A percentile compares a stretch with the other conserved stretches of the same genome.
Evolutionary conservation across 306 rosid species (phyloP).

Genomic region (Ziziphus jujuba): DNA sequence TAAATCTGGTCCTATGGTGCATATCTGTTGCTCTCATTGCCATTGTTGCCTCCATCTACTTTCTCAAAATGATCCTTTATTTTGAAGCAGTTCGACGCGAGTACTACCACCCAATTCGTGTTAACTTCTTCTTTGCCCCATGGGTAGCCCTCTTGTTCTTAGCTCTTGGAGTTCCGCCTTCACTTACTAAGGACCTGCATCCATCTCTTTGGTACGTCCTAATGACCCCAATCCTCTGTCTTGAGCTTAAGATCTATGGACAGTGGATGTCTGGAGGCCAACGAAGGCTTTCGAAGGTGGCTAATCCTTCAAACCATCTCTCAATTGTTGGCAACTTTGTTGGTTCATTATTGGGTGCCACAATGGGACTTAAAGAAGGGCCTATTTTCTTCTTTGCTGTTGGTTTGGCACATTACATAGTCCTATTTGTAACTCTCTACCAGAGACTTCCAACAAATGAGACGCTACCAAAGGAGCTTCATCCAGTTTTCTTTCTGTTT

Average conservation of each 20-base stretch:
- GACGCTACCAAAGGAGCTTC: conserved; percentile 89
- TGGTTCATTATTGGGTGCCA: conserved; percentile 81
- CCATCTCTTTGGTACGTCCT: conserved; percentile 72
- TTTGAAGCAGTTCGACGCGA: conserved; percentile 94
- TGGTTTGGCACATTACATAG: conserved; percentile 80
- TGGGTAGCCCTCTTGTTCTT: conserved; percentile 83
- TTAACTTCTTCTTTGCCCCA: conserved; percentile 90
- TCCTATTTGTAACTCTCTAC: conserved; percentile 83
- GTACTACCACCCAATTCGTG: conserved; percentile 82
- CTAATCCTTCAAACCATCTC: conserved; percentile 83
- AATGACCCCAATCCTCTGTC: conserved; percentile 70
- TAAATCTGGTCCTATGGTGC: conserved; percentile 65
- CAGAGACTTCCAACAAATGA: conserved; percentile 89
- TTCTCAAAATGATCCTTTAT: conserved; percentile 59
- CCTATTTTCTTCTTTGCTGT: conserved; percentile 86
- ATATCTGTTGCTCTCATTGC: conserved; percentile 49
- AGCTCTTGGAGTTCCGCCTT: conserved; percentile 72
- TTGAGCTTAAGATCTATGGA: conserved; percentile 90
- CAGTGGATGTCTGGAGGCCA: conserved; percentile 99
- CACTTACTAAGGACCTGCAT: conserved; percentile 44
- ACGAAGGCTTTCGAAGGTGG: conserved; percentile 82
- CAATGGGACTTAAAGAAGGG: conserved; percentile 89
- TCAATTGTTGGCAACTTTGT: conserved; percentile 87
- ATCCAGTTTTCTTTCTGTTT: conserved; percentile 88
- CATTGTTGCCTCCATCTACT: conserved; percentile 41